phyloP scores from a whole-genome alignment of 2,329 filamentous ascomycete species.

The Lecanosticta acicola region DNA sequence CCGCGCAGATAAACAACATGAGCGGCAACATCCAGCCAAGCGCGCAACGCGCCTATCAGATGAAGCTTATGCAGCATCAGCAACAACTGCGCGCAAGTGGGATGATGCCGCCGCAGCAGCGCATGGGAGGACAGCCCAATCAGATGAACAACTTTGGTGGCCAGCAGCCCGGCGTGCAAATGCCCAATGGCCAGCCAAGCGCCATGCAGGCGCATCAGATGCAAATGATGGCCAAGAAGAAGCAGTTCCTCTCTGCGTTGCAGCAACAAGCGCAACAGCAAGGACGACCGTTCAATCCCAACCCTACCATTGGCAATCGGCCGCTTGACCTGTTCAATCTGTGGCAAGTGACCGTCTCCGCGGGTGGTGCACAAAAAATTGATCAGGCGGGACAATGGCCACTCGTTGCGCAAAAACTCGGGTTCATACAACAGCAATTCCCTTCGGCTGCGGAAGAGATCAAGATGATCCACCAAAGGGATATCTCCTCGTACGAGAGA shows the following conservation, averaged over 20 bases:
- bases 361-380: constrained; percentile 70
- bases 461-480: constrained; percentile 66
- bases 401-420: constrained; percentile 55
- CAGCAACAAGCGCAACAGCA: constrained; percentile 70
- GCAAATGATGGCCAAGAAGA: constrained; percentile 25
- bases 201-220: constrained; percentile 20
- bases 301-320: constrained; percentile 67
- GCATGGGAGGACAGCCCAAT: constrained; percentile 18
- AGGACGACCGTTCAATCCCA: constrained; percentile 66
- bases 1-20: constrained; percentile 38
- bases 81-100: constrained; percentile 52
- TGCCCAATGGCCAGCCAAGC: constrained; percentile 22
- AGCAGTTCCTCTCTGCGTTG: constrained; percentile 60
- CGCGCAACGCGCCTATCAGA: constrained; percentile 76
- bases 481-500: constrained; percentile 71
- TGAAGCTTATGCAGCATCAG: constrained; percentile 74
- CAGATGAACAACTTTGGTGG: constrained; percentile 21
- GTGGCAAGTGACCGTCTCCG: constrained; percentile 70
- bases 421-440: constrained; percentile 39
- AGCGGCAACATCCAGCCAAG: constrained; percentile 44
- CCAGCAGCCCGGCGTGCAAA: constrained; percentile 17
- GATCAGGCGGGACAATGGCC: constrained; percentile 67
- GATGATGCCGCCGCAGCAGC: constrained; percentile 24
- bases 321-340: constrained; percentile 69
- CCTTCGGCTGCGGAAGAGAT: constrained; percentile 65